Percentiles rank a stretch among this genome's conserved stretches.
Conservation (phyloP, 1,139 yeast species). For the Starmera stellimalicola region DNA sequence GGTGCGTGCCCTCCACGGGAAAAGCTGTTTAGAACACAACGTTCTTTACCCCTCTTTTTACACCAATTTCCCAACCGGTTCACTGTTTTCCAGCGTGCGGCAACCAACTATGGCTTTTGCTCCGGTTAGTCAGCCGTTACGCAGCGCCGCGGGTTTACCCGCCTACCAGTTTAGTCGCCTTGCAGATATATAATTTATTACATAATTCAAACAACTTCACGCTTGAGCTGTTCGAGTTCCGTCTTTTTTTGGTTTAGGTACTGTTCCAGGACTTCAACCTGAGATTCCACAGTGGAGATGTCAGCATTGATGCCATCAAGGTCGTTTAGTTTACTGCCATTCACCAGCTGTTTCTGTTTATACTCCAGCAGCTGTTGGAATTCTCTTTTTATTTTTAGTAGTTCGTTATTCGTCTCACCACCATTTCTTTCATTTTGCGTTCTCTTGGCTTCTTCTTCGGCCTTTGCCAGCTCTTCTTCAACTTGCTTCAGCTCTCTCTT, state of each 20-base stretch:
- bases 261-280: constrained; percentile 43
- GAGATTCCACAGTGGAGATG: constrained; percentile 40
- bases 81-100: too few species aligned
- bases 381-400: constrained; percentile 52
- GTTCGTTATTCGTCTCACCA: constrained; percentile 25
- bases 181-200: too few species aligned
- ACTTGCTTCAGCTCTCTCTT: constrained; percentile 70
- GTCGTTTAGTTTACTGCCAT: constrained; percentile 20
- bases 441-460: constrained; percentile 41
- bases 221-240: constrained; percentile 32
- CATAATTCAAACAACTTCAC: neutral
- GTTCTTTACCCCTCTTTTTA: too few species aligned
- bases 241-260: constrained; percentile 37
- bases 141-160: too few species aligned
- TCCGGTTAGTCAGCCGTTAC: too few species aligned
- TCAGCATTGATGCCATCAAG: constrained; percentile 33
- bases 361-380: constrained; percentile 73
- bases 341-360: constrained; percentile 43
- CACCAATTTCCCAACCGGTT: too few species aligned
- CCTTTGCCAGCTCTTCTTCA: constrained; percentile 51
- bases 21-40: too few species aligned
- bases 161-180: too few species aligned
- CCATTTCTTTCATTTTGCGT: constrained; percentile 32
- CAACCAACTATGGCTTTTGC: too few species aligned
- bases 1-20: too few species aligned